phyloP scores from a whole-genome alignment of 805 yeast genomes.

The Candida schatavii region DNA sequence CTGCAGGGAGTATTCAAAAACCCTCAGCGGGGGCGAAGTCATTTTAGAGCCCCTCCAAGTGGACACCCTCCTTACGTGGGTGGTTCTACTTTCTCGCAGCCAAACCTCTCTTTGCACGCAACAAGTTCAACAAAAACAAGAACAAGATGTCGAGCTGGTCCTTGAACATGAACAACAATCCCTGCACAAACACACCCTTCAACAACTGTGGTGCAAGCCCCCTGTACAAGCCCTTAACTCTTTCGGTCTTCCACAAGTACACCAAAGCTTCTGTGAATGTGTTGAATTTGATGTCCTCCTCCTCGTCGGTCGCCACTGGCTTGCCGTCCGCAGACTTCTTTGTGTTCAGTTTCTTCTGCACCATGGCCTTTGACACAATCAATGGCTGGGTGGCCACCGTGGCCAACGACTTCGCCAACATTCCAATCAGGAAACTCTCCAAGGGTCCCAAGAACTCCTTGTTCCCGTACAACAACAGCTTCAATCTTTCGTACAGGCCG shows the following conservation, averaged over 20 bases:
- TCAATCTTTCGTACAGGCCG: slow-evolving; percentile 72
- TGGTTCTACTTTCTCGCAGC: slow-evolving; percentile 1
- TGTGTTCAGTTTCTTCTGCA: slow-evolving; percentile 48
- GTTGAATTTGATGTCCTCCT: slow-evolving; percentile 44
- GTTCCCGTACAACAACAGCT: slow-evolving; percentile 44
- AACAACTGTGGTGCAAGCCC: slow-evolving; percentile 77
- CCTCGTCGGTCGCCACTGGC: slow-evolving; percentile 22
- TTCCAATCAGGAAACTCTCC: slow-evolving; percentile 71
- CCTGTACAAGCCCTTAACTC: slow-evolving; percentile 65
- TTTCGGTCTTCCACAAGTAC: slow-evolving; percentile 63
- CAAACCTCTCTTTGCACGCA: slow-evolving; percentile 16
- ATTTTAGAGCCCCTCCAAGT: no score
- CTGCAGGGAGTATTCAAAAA: no score
- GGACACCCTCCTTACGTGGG: no score
- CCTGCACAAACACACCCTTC: slow-evolving; percentile 83
- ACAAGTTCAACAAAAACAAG: slow-evolving; percentile 27
- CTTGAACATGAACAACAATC: slow-evolving; percentile 76
- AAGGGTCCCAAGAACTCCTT: slow-evolving; percentile 50
- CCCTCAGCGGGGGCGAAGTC: no score
- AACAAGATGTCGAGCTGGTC: slow-evolving; percentile 55
- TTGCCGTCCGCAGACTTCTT: slow-evolving; percentile 19
- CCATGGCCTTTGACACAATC: slow-evolving; percentile 79
- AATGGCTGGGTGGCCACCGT: slow-evolving; percentile 80
- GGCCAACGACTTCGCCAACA: slow-evolving; percentile 77
- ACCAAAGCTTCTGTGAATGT: slow-evolving; percentile 62